These are phyloP conservation scores for Scheffersomyces insectosa DNA, from an alignment of 1,139 yeast genomes.

Conservation along the genomic window DNA sequence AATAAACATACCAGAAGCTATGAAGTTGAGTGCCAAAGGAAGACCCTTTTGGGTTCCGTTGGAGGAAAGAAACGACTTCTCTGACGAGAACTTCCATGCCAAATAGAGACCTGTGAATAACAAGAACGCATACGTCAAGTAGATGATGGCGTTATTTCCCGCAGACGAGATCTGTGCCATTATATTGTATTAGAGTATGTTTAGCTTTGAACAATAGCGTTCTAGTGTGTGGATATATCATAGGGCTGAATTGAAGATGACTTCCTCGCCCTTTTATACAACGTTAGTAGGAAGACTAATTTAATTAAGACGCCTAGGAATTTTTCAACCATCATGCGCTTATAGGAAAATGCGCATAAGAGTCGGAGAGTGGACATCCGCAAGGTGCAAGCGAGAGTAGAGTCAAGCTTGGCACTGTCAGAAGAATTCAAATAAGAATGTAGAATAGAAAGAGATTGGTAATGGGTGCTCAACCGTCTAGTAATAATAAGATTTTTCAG, in stretches of 20 bases:
- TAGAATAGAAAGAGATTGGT: too few relatives aligned
- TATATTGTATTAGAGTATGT: neutral
- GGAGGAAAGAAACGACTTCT: constrained; percentile 63
- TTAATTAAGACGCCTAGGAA: neutral
- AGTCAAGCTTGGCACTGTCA: too few relatives aligned
- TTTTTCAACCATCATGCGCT: constrained; percentile 1
- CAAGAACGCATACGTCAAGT: constrained; percentile 68
- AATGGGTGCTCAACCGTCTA: too few relatives aligned
- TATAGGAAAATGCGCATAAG: neutral
- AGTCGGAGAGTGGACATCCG: too few relatives aligned
- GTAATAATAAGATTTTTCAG: too few relatives aligned
- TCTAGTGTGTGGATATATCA: too few relatives aligned
- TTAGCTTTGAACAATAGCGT: neutral
- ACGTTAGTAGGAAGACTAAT: too few relatives aligned
- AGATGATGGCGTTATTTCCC: constrained; percentile 71
- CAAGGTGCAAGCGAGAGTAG: too few relatives aligned
- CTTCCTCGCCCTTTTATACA: too few relatives aligned
- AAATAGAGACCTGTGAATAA: constrained; percentile 59
- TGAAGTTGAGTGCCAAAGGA: constrained; percentile 82
- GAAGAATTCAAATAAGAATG: too few relatives aligned
- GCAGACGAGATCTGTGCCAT: constrained; percentile 38
- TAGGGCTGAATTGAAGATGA: too few relatives aligned
- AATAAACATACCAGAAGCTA: constrained; percentile 79
- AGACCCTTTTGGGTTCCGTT: constrained; percentile 79
- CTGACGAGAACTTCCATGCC: constrained; percentile 53